Evolutionary conservation across 164 flowering plant species (phyloP).

Genomic region (Nymphaea colorata): DNA sequence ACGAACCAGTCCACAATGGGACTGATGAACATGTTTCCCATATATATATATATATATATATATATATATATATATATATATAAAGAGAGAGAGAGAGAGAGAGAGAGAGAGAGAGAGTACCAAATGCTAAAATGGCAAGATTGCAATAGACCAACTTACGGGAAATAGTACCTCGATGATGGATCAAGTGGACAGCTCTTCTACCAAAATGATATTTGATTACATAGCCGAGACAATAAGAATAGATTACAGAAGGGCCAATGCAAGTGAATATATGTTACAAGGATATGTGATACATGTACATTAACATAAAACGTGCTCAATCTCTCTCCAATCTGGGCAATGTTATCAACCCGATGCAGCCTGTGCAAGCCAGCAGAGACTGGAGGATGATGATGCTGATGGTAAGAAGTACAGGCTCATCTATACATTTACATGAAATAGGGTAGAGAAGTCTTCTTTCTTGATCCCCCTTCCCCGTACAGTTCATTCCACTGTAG

Average conservation of each 20-base stretch:
- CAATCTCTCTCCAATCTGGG: not conserved
- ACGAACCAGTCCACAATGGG: no score
- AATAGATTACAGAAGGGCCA: not conserved
- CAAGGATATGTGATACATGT: not conserved
- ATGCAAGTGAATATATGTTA: not conserved
- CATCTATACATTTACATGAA: constrained; percentile 51
- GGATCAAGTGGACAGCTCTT: not conserved
- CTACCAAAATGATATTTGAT: not conserved
- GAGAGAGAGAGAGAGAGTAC: no score
- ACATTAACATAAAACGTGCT: no score
- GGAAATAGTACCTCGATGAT: not conserved
- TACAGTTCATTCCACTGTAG: constrained; percentile 87
- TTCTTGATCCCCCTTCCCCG: constrained; percentile 90
- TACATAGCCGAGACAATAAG: no score
- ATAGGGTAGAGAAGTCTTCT: constrained; percentile 68
- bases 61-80: no score
- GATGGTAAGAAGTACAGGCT: not conserved
- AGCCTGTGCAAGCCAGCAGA: not conserved
- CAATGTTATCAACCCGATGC: not conserved
- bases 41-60: no score
- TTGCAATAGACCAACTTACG: no score
- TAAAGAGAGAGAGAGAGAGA: no score
- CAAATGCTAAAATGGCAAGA: no score
- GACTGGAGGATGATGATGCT: not conserved
- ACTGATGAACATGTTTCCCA: no score